Percentiles rank a stretch among this genome's conserved stretches.
Conservation (phyloP, 768 basidiomycete species). For the Hygrophorus russula region DNA sequence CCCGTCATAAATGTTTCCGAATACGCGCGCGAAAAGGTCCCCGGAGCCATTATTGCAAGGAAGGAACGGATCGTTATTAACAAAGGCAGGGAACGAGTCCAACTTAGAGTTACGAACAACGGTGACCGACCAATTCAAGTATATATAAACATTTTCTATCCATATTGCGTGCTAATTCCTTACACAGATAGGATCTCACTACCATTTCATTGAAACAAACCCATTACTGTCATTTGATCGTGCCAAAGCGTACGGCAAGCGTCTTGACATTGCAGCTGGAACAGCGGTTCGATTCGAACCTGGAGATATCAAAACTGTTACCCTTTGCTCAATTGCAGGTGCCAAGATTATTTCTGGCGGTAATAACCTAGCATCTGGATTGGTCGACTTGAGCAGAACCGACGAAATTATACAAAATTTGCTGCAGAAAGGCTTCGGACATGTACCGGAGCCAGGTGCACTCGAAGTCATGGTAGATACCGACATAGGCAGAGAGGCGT, state of each 20-base stretch:
- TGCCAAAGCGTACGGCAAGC: constrained; percentile 63
- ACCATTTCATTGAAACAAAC: constrained; percentile 91
- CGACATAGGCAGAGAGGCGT: constrained; percentile 55
- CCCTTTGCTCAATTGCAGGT: constrained; percentile 72
- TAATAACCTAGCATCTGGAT: constrained; percentile 55
- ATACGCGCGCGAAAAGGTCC: constrained; percentile 42
- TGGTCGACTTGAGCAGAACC: constrained; percentile 30
- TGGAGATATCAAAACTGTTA: constrained; percentile 77
- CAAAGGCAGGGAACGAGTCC: constrained; percentile 54
- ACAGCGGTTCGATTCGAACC: constrained; percentile 97
- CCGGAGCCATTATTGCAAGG: constrained; percentile 67
- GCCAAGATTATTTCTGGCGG: constrained; percentile 65
- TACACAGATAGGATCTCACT: constrained; percentile 81
- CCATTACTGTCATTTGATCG: constrained; percentile 75
- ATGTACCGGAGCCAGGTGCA: constrained; percentile 57
- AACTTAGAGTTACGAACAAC: constrained; percentile 73
- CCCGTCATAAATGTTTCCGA: constrained; percentile 36
- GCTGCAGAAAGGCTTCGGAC: constrained; percentile 55
- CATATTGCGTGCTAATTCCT: constrained; percentile 3
- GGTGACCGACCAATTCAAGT: constrained; percentile 94
- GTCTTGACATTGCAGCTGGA: constrained; percentile 88
- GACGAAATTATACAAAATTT: constrained; percentile 37
- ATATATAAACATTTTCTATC: constrained; percentile 10
- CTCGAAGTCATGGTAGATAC: constrained; percentile 38
- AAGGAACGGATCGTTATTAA: constrained; percentile 68